These are phyloP conservation scores for Vigna unguiculata DNA, from an alignment of 306 rosid genomes.

Conservation along the genomic window DNA sequence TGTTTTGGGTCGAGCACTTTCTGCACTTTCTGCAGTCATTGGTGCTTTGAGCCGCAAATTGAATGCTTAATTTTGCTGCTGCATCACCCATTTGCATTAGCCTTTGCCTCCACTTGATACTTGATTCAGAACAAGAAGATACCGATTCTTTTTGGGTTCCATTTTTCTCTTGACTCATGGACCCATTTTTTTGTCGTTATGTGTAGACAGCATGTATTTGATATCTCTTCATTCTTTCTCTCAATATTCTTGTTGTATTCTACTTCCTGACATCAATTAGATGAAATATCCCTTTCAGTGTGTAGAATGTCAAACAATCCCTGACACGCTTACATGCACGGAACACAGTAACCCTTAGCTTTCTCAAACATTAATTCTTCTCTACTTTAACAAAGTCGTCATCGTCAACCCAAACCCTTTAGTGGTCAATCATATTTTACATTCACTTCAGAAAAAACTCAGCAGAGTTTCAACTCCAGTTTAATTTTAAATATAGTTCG, in stretches of 20 bases:
- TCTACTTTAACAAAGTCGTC: background rate
- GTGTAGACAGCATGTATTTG: constrained; percentile 29
- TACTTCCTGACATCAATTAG: constrained; percentile 2
- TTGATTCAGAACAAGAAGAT: constrained; percentile 29
- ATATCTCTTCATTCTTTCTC: constrained; percentile 26
- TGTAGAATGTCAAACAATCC: constrained; percentile 16
- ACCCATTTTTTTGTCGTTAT: constrained; percentile 45
- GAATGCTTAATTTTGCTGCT: too few relatives aligned
- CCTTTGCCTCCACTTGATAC: constrained; percentile 15
- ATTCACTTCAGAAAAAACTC: background rate
- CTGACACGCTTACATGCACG: constrained; percentile 8
- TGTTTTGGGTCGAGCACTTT: background rate
- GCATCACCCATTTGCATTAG: background rate
- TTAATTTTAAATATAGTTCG: background rate
- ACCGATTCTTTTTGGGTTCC: constrained; percentile 1
- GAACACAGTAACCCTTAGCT: background rate
- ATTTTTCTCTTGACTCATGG: constrained; percentile 9
- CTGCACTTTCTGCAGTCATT: background rate
- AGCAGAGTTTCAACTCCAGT: background rate
- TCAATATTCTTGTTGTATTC: background rate
- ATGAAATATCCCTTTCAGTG: constrained; percentile 27
- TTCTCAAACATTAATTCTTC: constrained; percentile 3
- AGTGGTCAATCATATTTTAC: constrained; percentile 7
- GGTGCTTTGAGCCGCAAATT: constrained; percentile 2
- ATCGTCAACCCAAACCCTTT: constrained; percentile 21